Percentiles rank a stretch among this genome's conserved stretches.
Evolutionary conservation across 176 grass and related monocot species (phyloP).

Genomic region (Alopecurus myosuroides): DNA sequence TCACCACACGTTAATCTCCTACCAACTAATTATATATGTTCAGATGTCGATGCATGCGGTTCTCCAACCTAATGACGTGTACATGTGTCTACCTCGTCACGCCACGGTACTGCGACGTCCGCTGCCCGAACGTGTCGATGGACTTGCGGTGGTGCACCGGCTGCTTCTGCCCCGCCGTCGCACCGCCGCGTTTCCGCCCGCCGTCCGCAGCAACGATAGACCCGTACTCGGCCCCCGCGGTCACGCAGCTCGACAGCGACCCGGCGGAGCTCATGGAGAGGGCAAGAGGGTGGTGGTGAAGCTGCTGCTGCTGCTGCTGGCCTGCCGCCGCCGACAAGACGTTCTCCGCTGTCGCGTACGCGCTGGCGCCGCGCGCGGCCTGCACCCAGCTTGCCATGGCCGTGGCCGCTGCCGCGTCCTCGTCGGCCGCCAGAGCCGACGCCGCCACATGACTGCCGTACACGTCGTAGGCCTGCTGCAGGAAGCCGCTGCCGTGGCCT

Average conservation of each 20-base stretch:
- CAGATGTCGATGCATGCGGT: not conserved
- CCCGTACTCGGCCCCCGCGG: conserved; percentile 25
- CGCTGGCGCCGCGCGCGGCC: conserved; percentile 11
- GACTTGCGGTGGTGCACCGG: conserved; percentile 97
- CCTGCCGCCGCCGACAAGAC: not conserved
- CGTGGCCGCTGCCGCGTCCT: conserved; percentile 11
- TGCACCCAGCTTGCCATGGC: conserved; percentile 45
- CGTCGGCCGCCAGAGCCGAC: conserved; percentile 6
- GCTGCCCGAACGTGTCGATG: conserved; percentile 97
- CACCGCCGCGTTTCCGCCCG: conserved; percentile 64
- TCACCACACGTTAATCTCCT: conserved; percentile 8
- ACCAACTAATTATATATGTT: not conserved
- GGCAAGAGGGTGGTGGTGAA: conserved; percentile 55
- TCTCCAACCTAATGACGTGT: not conserved
- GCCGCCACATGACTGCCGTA: conserved; percentile 11
- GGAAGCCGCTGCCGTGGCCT: conserved; percentile 18
- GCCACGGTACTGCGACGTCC: conserved; percentile 97
- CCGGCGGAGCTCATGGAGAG: conserved; percentile 91
- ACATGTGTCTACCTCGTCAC: conserved; percentile 74
- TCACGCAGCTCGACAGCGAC: conserved; percentile 81
- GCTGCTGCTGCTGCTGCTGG: conserved; percentile 2
- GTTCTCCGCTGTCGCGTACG: not conserved
- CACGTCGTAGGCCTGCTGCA: conserved; percentile 54
- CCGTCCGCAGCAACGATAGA: conserved; percentile 14
- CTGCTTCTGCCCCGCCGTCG: conserved; percentile 59